Evolutionary conservation across 768 basidiomycete genomes (phyloP).

Genomic region (Collybia sp.): DNA sequence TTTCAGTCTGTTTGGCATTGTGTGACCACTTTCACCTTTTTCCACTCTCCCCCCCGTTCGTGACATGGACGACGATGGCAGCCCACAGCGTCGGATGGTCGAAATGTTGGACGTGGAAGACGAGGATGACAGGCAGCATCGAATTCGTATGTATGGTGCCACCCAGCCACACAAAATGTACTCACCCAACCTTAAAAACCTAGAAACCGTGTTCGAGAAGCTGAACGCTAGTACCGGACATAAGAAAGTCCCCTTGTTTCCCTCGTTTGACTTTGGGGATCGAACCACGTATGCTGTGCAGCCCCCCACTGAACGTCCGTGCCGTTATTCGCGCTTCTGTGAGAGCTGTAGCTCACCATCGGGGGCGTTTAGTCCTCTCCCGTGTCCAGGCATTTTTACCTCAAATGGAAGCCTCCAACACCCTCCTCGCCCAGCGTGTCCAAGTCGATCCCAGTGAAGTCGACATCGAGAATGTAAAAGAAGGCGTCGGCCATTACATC

Average conservation of each 20-base stretch:
- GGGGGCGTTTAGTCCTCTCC: constrained; percentile 45
- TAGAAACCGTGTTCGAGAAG: background rate
- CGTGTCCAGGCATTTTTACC: constrained; percentile 68
- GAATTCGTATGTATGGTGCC: constrained; percentile 9
- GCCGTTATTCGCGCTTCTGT: background rate
- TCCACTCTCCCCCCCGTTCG: too few relatives aligned
- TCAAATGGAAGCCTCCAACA: constrained; percentile 61
- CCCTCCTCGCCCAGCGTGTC: constrained; percentile 39
- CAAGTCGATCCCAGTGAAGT: constrained; percentile 49
- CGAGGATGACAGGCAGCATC: constrained; percentile 8
- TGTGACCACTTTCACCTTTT: too few relatives aligned
- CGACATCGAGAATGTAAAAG: constrained; percentile 64
- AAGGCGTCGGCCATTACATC: constrained; percentile 47
- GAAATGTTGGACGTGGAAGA: constrained; percentile 7
- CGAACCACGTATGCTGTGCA: constrained; percentile 22
- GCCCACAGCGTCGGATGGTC: constrained; percentile 1
- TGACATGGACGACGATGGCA: background rate
- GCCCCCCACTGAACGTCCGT: constrained; percentile 48
- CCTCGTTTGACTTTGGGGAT: background rate
- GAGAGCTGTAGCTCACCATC: constrained; percentile 1
- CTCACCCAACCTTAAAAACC: background rate
- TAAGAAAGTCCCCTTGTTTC: background rate
- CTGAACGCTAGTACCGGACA: background rate
- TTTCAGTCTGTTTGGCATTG: background rate
- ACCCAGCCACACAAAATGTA: background rate